Conservation (phyloP, 2,329 filamentous ascomycete species). For the Aspergillus piperis region DNA sequence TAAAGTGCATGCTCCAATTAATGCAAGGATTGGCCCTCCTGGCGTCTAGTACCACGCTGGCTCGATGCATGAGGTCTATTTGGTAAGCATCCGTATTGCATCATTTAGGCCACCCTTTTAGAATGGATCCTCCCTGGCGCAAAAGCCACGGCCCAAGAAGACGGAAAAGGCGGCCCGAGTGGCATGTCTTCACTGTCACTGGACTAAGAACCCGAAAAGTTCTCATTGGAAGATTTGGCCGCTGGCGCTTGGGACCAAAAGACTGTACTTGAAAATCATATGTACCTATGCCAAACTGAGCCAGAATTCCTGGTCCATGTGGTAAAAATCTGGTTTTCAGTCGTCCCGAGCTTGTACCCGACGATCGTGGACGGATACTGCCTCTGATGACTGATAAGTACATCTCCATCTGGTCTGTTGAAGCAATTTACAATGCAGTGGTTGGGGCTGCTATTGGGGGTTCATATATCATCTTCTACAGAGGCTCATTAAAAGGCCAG, state of each 20-base stretch:
- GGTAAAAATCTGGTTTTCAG: slow-evolving; percentile 14
- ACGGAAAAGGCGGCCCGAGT: slow-evolving; percentile 26
- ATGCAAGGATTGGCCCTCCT: too few species aligned
- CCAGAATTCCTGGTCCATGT: slow-evolving; percentile 16
- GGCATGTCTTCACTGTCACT: slow-evolving; percentile 37
- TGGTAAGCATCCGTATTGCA: too few species aligned
- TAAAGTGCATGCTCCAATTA: too few species aligned
- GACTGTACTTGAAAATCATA: slow-evolving; percentile 34
- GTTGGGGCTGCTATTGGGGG: slow-evolving; percentile 44
- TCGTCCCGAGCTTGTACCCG: slow-evolving; percentile 43
- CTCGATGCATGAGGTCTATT: too few species aligned
- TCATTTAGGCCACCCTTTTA: too few species aligned
- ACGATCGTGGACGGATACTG: slow-evolving; percentile 48
- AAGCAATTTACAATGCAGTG: slow-evolving; percentile 42
- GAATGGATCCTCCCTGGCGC: slow-evolving; percentile 33
- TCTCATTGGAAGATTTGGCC: slow-evolving; percentile 36
- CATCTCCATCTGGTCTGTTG: slow-evolving; percentile 47
- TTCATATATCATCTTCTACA: slow-evolving; percentile 44
- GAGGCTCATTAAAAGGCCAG: slow-evolving; percentile 27
- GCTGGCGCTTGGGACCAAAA: slow-evolving; percentile 38
- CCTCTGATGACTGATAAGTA: slow-evolving; percentile 45
- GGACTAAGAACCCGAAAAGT: slow-evolving; percentile 25
- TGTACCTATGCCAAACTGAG: slow-evolving; percentile 31
- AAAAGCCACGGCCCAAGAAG: slow-evolving; percentile 32
- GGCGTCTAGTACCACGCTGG: too few species aligned